These are phyloP conservation scores for Spinellus fusiger DNA, from an alignment of 192 early-diverging fungal genomes.

Conservation along the genomic window DNA sequence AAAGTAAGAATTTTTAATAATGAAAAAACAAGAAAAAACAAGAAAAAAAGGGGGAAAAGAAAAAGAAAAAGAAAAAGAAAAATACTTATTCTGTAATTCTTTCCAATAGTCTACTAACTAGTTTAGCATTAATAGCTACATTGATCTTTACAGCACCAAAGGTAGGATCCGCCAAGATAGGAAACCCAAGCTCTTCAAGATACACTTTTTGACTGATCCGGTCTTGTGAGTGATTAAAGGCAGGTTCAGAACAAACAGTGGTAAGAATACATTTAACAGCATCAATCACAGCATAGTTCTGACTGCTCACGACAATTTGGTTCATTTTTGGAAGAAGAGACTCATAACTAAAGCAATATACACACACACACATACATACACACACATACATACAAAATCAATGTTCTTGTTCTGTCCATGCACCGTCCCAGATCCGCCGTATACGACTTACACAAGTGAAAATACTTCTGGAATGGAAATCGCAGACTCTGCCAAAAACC, in stretches of 20 bases:
- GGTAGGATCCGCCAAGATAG: constrained; percentile 15
- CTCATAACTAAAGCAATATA: constrained; percentile 48
- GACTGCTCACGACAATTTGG: constrained; percentile 54
- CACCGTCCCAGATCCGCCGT: too few species aligned
- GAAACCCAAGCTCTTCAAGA: constrained; percentile 38
- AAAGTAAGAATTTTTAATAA: too few species aligned
- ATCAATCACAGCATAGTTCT: constrained; percentile 30
- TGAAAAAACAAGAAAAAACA: background rate
- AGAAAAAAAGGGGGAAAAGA: background rate
- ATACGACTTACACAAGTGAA: constrained; percentile 54
- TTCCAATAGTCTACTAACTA: constrained; percentile 13
- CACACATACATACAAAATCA: background rate
- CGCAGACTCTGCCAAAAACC: constrained; percentile 68
- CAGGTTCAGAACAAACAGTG: constrained; percentile 21
- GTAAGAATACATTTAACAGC: constrained; percentile 22
- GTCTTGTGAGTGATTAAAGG: constrained; percentile 19
- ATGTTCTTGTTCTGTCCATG: too few species aligned
- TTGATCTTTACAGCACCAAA: constrained; percentile 22
- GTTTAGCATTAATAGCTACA: constrained; percentile 7
- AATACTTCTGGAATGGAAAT: constrained; percentile 59
- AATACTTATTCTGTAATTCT: constrained; percentile 18
- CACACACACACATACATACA: background rate
- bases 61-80: background rate
- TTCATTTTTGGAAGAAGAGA: constrained; percentile 61
- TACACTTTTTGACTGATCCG: constrained; percentile 38